Percentiles rank a stretch among this genome's conserved stretches.
These are phyloP conservation scores for Fraxinus pennsylvanica DNA, from an alignment of 257 asterid genomes.

Conservation along the genomic window DNA sequence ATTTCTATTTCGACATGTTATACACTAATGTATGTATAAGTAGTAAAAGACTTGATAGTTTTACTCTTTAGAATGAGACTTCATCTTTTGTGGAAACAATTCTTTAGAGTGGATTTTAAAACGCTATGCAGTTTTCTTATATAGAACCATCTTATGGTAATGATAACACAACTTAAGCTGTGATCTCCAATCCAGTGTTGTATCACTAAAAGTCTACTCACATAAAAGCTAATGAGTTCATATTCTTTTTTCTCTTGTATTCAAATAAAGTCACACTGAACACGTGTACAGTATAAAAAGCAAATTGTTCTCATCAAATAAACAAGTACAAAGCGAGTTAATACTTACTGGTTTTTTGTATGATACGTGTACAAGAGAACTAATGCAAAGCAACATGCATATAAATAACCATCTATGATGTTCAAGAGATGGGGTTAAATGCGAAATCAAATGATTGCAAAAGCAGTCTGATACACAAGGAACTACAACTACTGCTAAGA, in stretches of 20 bases:
- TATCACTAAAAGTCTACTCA: neutral
- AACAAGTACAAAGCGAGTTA: neutral
- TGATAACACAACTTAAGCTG: neutral
- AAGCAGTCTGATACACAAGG: neutral
- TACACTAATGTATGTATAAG: neutral
- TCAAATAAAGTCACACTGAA: neutral
- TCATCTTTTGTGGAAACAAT: neutral
- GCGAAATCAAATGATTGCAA: neutral
- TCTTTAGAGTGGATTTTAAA: neutral
- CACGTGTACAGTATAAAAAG: neutral
- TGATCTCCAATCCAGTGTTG: neutral
- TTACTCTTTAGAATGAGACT: neutral
- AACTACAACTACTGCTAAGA: neutral
- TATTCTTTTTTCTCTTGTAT: neutral
- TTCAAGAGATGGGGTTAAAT: neutral
- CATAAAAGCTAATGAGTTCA: neutral
- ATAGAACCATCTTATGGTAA: neutral
- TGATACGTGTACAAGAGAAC: neutral
- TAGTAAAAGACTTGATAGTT: neutral
- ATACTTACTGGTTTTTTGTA: neutral
- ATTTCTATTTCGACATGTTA: neutral
- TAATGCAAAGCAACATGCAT: neutral
- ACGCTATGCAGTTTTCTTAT: neutral
- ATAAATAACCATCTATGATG: neutral
- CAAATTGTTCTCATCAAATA: neutral